A percentile compares a stretch with the other conserved stretches of the same genome.
Evolutionary conservation across 1,284 basidiomycete species (phyloP).

Genomic region (Trichosporon ovoides): DNA sequence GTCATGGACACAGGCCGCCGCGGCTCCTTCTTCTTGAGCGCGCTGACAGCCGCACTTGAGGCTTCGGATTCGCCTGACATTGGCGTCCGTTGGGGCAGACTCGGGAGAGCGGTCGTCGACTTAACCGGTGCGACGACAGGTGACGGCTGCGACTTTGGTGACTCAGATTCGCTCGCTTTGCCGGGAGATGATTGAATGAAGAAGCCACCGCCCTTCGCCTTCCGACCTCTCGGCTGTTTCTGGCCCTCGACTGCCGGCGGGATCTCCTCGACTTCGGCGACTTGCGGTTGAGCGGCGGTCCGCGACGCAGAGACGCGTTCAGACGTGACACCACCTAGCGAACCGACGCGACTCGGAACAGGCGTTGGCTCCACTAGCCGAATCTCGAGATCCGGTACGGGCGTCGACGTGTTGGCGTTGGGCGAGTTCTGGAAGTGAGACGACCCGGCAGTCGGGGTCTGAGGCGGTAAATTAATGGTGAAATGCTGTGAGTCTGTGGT

Average conservation of each 20-base stretch:
- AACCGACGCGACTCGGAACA: constrained; percentile 40
- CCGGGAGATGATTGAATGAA: constrained; percentile 15
- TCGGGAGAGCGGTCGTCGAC: background rate
- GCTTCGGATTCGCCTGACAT: constrained; percentile 20
- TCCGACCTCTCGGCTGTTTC: background rate
- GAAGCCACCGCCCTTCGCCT: constrained; percentile 15
- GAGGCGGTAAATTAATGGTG: background rate
- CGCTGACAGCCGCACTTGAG: constrained; percentile 21
- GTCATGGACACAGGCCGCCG: constrained; percentile 39
- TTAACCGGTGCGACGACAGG: constrained; percentile 3
- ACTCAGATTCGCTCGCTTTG: constrained; percentile 31
- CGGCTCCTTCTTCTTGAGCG: constrained; percentile 17
- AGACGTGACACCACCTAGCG: constrained; percentile 26
- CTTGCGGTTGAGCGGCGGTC: constrained; percentile 9
- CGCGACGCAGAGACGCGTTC: background rate
- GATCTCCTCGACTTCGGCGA: constrained; percentile 17
- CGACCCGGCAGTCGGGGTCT: background rate
- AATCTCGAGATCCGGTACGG: constrained; percentile 37
- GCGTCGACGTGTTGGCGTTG: constrained; percentile 29
- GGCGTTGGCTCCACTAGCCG: constrained; percentile 46
- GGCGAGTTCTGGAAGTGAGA: background rate
- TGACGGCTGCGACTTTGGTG: constrained; percentile 22
- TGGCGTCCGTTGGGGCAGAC: background rate
- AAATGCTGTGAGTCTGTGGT: background rate
- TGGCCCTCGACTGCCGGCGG: constrained; percentile 6